Percentiles rank a stretch among this genome's conserved stretches.
Evolutionary conservation across 1,139 yeast genomes (phyloP).

Genomic region (Geotrichum europaeum): DNA sequence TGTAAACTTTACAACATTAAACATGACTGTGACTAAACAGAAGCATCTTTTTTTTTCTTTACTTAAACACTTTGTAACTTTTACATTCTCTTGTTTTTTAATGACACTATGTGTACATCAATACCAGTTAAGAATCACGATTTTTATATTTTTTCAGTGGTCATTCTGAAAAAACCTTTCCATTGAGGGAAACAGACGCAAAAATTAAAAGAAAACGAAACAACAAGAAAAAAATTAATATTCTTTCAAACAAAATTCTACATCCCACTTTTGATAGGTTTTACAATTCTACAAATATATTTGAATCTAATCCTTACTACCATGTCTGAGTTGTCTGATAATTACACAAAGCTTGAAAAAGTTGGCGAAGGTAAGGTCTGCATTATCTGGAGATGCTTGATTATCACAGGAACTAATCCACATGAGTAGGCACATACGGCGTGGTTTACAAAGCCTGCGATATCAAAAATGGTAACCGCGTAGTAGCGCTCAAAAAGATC

Average conservation of each 20-base stretch:
- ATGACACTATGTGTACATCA: no score
- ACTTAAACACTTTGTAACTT: not conserved
- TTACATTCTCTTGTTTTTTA: not conserved
- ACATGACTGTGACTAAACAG: not conserved
- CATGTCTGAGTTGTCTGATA: conserved; percentile 63
- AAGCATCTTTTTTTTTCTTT: not conserved
- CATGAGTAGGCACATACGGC: conserved; percentile 69
- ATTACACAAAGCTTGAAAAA: conserved; percentile 89
- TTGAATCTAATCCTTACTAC: not conserved
- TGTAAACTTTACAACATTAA: not conserved
- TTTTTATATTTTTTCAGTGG: no score
- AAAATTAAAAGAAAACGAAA: no score
- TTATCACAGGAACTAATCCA: not conserved
- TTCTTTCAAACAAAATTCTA: not conserved
- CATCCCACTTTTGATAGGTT: not conserved
- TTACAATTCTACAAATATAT: not conserved
- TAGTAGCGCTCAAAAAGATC: conserved; percentile 91
- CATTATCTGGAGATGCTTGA: not conserved
- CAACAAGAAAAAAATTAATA: no score
- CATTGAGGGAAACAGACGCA: no score
- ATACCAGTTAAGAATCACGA: no score
- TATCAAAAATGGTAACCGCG: conserved; percentile 76
- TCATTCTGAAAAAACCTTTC: no score
- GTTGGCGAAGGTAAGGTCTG: conserved; percentile 77
- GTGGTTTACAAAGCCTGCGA: conserved; percentile 96